Evolutionary conservation across 768 basidiomycete species (phyloP), one percentile per base, ranked within the genome.

Genomic region (Mrakia gelida): DNA sequence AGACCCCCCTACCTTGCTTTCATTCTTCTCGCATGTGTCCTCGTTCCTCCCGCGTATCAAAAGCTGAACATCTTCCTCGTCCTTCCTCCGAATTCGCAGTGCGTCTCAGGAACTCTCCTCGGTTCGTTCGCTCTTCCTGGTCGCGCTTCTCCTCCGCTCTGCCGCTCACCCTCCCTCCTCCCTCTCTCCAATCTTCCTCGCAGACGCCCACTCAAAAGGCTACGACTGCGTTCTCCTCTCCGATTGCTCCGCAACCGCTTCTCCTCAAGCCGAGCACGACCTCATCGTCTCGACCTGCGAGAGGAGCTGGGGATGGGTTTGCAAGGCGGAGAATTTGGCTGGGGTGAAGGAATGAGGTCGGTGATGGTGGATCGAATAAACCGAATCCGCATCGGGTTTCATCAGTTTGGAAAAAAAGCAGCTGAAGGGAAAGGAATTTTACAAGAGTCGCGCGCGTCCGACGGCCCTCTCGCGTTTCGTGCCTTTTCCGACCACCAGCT

Each of bases 171-270:
- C 28, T 34, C 26, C 13, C 26, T 73, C 11, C n/a, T 43, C 45
- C 45, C 45, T 11, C 45, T 8, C 8, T 45, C 18, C 49, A 1
- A 13, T 43, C 59, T 45, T 26, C 34, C 15, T 75, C 28, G 3
- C 41, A 65, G 78, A 79, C 41, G 78, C 78, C 34, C 43, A 70
- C 30, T 56, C 63, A 8, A 75, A 75, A 32, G 65, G 74, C 4
- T 79, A 75, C 68, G 74, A 75, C 70, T 67, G 63, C 43, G 75
- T 79, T 45, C 32, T 75, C 30, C 74, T 79, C 13, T 32, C 45
- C 43, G 72, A 79, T n/a, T 79, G 78, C 61, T 70, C 30, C 23
- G 78, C 65, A 0, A 75, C 74, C 8, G 43, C 59, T 15, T 49
- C 43, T 28, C 49, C 45, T 18, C 49, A 26, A 18, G n/a, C 28